Conservation (phyloP, 768 basidiomycete species). For the Psilocybe subaeruginosa region DNA sequence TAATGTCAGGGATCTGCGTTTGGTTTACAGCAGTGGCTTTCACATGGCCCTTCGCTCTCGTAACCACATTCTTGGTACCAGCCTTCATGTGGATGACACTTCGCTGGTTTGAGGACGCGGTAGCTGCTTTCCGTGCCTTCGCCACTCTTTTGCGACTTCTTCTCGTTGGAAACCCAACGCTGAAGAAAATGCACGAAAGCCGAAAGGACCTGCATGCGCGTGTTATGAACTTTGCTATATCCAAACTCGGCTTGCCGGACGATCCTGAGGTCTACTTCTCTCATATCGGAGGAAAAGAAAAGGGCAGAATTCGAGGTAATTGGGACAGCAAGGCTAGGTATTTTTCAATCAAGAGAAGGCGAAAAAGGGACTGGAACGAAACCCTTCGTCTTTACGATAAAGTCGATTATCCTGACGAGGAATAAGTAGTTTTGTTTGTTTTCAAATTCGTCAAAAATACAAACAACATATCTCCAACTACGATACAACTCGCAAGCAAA, state of each 20-base stretch:
- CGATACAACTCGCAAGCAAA: neutral
- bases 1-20: constrained; percentile 71
- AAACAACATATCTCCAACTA: no score
- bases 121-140: constrained; percentile 79
- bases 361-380: constrained; percentile 92
- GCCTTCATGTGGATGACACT: constrained; percentile 88
- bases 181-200: constrained; percentile 54
- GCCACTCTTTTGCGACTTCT: constrained; percentile 63
- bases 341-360: constrained; percentile 75
- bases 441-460: no score
- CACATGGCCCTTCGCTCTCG: constrained; percentile 62
- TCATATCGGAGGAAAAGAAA: constrained; percentile 61
- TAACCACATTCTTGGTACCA: constrained; percentile 67
- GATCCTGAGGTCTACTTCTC: constrained; percentile 73
- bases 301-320: constrained; percentile 64
- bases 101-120: constrained; percentile 86
- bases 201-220: constrained; percentile 64
- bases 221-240: constrained; percentile 66
- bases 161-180: constrained; percentile 56
- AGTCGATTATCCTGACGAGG: constrained; percentile 67
- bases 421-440: neutral
- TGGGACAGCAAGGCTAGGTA: constrained; percentile 79
- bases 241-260: constrained; percentile 60
- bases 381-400: constrained; percentile 80
- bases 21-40: constrained; percentile 57